A percentile compares a stretch with the other conserved stretches of the same genome.
These are phyloP conservation scores for Phyllostachys edulis DNA, from an alignment of 176 grass and related monocot genomes.

Conservation along the genomic window DNA sequence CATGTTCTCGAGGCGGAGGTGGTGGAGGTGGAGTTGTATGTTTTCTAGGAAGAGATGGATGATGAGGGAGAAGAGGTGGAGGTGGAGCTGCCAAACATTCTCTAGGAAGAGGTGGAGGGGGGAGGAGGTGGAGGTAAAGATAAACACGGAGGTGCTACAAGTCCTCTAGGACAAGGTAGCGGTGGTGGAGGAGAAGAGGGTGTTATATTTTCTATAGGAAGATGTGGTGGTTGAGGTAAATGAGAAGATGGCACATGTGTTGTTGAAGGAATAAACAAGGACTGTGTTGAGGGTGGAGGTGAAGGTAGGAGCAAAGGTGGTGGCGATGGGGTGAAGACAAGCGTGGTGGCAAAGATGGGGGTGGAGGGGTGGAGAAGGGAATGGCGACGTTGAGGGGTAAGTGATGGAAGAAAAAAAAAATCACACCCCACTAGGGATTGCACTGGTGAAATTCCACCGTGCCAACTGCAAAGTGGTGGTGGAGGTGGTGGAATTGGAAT, in stretches of 20 bases:
- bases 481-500: conserved; percentile 36
- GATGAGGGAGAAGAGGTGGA: neutral
- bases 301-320: conserved; percentile 1
- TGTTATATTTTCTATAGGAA: conserved; percentile 2
- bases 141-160: neutral
- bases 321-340: neutral
- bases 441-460: neutral
- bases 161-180: neutral
- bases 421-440: neutral
- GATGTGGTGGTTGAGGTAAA: neutral
- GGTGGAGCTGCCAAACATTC: neutral
- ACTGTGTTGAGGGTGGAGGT: neutral
- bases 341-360: neutral
- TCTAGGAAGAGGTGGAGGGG: neutral
- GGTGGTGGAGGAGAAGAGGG: neutral
- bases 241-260: neutral
- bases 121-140: neutral
- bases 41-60: neutral
- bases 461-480: neutral
- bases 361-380: neutral
- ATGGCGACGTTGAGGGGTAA: neutral
- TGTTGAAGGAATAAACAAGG: conserved; percentile 3
- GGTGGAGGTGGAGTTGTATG: neutral
- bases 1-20: neutral
- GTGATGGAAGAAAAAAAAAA: neutral